These are phyloP conservation scores for Pelagophyceae sp. DNA, from an alignment of 352 stramenopile species.

Conservation along the genomic window DNA sequence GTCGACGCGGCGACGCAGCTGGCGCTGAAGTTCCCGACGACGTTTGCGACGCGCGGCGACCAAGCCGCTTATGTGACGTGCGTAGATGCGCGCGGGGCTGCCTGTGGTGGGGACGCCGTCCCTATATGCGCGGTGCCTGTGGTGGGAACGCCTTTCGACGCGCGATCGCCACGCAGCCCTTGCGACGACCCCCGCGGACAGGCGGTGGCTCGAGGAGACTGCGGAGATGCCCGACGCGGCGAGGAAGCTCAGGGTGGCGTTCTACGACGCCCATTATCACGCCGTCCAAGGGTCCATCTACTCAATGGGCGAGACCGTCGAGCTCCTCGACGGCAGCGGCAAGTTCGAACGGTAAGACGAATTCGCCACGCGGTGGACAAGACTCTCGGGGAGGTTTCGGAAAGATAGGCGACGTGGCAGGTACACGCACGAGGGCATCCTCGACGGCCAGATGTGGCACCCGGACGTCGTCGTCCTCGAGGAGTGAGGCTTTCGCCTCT, in stretches of 20 bases:
- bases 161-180: too few species aligned
- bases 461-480: conserved; percentile 62
- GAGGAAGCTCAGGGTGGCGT: background rate
- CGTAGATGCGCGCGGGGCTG: background rate
- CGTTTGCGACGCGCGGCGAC: background rate
- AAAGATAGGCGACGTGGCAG: too few species aligned
- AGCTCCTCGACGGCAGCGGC: too few species aligned
- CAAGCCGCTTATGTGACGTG: background rate
- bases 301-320: conserved; percentile 8
- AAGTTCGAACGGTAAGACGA: too few species aligned
- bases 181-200: too few species aligned
- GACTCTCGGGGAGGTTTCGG: too few species aligned
- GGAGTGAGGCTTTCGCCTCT: too few species aligned
- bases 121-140: too few species aligned
- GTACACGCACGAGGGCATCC: too few species aligned
- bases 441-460: background rate
- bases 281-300: background rate
- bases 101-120: background rate
- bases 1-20: background rate
- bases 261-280: conserved; percentile 14
- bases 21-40: background rate
- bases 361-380: too few species aligned
- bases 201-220: conserved; percentile 47
- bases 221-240: conserved; percentile 41
- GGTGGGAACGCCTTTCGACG: too few species aligned